phyloP scores from a whole-genome alignment of 148 eudicot species.

The Salicornia ramosissima region DNA sequence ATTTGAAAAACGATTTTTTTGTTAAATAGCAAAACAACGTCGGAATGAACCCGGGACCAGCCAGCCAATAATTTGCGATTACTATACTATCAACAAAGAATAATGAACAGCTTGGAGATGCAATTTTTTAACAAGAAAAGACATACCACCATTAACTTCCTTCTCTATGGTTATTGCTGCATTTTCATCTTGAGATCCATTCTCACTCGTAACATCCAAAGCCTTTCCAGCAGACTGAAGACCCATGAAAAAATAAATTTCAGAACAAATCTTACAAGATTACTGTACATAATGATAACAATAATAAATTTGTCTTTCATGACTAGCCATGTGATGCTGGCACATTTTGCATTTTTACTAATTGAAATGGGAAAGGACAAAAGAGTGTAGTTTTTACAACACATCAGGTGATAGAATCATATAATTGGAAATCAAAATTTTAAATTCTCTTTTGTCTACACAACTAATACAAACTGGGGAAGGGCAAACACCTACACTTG shows the following conservation, averaged over 20 bases:
- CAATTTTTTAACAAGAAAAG: not conserved
- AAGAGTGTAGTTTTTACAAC: too few relatives aligned
- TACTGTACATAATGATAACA: not conserved
- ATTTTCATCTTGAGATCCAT: constrained; percentile 32
- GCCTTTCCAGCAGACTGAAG: constrained; percentile 73
- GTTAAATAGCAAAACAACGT: too few relatives aligned
- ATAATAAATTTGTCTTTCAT: not conserved
- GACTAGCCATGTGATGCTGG: not conserved
- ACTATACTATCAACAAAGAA: not conserved
- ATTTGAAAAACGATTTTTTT: too few relatives aligned
- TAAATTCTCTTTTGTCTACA: not conserved
- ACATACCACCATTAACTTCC: constrained; percentile 41
- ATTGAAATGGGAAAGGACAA: too few relatives aligned
- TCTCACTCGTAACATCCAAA: constrained; percentile 34
- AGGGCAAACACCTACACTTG: too few relatives aligned
- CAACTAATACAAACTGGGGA: too few relatives aligned
- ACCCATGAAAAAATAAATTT: constrained; percentile 16
- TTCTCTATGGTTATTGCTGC: constrained; percentile 24
- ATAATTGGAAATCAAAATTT: not conserved
- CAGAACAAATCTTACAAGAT: not conserved
- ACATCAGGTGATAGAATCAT: not conserved
- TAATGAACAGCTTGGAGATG: not conserved
- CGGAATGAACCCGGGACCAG: too few relatives aligned
- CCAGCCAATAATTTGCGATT: too few relatives aligned
- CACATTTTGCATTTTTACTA: not conserved